Percentiles rank a stretch among this genome's conserved stretches.
These are phyloP conservation scores for Puccinia horiana DNA, from an alignment of 1,284 basidiomycete genomes.

Conservation along the genomic window DNA sequence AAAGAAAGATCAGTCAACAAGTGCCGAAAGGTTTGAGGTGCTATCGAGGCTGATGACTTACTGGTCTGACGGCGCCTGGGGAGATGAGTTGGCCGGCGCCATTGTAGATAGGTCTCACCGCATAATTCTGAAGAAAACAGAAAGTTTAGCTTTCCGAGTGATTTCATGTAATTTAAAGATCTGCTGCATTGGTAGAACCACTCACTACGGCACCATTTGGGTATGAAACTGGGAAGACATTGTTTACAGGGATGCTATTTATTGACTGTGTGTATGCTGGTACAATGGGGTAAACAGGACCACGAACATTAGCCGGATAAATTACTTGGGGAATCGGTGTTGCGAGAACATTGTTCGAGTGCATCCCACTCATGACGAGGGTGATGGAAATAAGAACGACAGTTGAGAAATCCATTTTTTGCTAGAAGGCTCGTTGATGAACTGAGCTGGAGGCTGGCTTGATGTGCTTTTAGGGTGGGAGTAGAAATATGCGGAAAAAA, in stretches of 20 bases:
- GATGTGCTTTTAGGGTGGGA: background rate
- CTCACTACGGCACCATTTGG: background rate
- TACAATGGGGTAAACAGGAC: background rate
- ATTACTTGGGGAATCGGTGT: background rate
- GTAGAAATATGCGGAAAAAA: background rate
- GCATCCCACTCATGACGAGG: background rate
- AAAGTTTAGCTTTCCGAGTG: no score
- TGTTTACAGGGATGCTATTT: no score
- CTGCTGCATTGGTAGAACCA: background rate
- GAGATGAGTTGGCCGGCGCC: no score
- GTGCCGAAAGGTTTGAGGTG: no score
- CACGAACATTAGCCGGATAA: background rate
- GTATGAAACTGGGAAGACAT: background rate
- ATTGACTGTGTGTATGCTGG: no score
- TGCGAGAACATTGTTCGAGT: background rate
- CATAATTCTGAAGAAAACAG: no score
- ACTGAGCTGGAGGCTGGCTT: background rate
- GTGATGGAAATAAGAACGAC: background rate
- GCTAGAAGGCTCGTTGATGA: background rate
- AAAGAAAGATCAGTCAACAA: background rate
- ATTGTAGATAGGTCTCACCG: no score
- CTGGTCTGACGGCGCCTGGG: no score
- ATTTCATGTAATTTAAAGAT: no score
- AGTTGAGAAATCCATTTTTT: conserved; percentile 15
- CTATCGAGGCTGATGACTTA: no score